Conservation (phyloP, 1,139 yeast genomes). For the Chernovozyma aurita region DNA sequence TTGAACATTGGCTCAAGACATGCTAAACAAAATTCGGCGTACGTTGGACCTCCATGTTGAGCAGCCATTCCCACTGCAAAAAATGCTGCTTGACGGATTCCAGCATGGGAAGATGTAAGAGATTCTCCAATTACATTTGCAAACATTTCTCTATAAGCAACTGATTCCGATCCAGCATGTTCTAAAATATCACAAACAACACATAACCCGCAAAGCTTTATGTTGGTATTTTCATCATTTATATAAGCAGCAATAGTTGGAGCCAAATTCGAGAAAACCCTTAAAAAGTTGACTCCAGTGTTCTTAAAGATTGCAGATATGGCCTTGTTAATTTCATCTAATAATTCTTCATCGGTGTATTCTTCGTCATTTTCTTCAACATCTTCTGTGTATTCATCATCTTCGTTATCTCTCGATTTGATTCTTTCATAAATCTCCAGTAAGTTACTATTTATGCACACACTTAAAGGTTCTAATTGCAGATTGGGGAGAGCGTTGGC, state of each 20-base stretch:
- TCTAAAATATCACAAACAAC: slow-evolving; percentile 79
- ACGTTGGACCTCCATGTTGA: slow-evolving; percentile 68
- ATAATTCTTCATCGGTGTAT: slow-evolving; percentile 81
- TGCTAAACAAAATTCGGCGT: slow-evolving; percentile 59
- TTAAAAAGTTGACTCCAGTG: slow-evolving; percentile 54
- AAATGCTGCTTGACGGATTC: slow-evolving; percentile 84
- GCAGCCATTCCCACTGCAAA: slow-evolving; percentile 85
- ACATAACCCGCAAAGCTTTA: slow-evolving; percentile 76
- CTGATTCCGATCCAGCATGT: slow-evolving; percentile 67
- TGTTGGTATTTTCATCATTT: slow-evolving; percentile 61
- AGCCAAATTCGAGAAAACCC: slow-evolving; percentile 56
- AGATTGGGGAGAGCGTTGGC: slow-evolving; percentile 48
- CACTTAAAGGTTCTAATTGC: slow-evolving; percentile 57
- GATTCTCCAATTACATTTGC: slow-evolving; percentile 60
- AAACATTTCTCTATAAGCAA: slow-evolving; percentile 61
- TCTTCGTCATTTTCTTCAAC: slow-evolving; percentile 79
- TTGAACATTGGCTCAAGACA: slow-evolving; percentile 72
- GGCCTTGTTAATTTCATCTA: slow-evolving; percentile 81
- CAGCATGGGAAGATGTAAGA: slow-evolving; percentile 62
- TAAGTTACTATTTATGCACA: slow-evolving; percentile 58
- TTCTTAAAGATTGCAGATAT: slow-evolving; percentile 71
- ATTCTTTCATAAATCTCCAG: slow-evolving; percentile 69
- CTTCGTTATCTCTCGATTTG: slow-evolving; percentile 63
- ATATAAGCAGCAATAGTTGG: slow-evolving; percentile 55
- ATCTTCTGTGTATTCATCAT: slow-evolving; percentile 53